Percentiles rank a stretch among this genome's conserved stretches.
These are phyloP conservation scores for Aspergillus nanangensis DNA, from an alignment of 495 filamentous ascomycete genomes.

Conservation along the genomic window DNA sequence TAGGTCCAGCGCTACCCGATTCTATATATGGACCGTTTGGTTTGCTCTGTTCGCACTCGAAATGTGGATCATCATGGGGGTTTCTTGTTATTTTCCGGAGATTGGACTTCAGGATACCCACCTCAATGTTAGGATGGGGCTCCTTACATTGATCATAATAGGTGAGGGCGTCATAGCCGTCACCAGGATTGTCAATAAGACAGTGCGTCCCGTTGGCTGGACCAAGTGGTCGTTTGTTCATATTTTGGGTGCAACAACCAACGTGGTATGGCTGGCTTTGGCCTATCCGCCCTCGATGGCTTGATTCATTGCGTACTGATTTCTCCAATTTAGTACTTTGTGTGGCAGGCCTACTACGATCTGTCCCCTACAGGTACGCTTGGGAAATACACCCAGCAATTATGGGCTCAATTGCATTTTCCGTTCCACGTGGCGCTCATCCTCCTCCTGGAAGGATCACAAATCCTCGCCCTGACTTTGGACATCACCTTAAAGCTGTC, in stretches of 20 bases:
- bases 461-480: conserved; percentile 36
- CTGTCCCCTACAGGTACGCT: conserved; percentile 31
- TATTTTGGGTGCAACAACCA: conserved; percentile 40
- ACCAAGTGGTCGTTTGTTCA: conserved; percentile 46
- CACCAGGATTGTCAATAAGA: conserved; percentile 51
- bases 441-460: conserved; percentile 55
- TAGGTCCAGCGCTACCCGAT: conserved; percentile 15
- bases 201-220: conserved; percentile 50
- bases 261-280: conserved; percentile 49
- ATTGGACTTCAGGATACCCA: conserved; percentile 63
- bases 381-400: conserved; percentile 53
- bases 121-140: conserved; percentile 60
- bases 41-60: conserved; percentile 55
- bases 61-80: conserved; percentile 46
- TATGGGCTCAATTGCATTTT: conserved; percentile 66
- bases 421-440: conserved; percentile 65
- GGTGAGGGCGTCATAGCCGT: conserved; percentile 59
- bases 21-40: conserved; percentile 52
- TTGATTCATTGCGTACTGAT: conserved; percentile 12
- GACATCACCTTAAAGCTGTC: conserved; percentile 36
- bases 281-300: conserved; percentile 14
- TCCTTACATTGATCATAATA: conserved; percentile 66
- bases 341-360: conserved; percentile 72
- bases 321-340: conserved; percentile 47
- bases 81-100: conserved; percentile 49